Evolutionary conservation across 352 stramenopile species (phyloP).

Genomic region (Phytophthora foliorum): DNA sequence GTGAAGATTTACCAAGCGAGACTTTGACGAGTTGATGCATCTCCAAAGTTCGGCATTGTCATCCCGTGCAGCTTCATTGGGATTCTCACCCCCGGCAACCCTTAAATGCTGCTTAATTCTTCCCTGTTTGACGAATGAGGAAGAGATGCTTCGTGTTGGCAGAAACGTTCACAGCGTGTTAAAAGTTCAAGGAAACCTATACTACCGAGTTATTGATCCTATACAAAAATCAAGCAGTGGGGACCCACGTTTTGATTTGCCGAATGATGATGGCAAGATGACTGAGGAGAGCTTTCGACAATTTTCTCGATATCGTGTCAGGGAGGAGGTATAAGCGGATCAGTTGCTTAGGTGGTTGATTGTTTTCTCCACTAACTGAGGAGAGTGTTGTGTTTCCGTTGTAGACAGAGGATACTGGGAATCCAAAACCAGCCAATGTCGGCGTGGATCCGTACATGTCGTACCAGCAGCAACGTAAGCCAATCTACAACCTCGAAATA

Average conservation of each 20-base stretch:
- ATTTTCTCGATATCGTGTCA: slow-evolving; percentile 73
- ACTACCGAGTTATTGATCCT: slow-evolving; percentile 60
- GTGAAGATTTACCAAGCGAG: slow-evolving; percentile 59
- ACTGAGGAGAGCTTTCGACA: slow-evolving; percentile 78
- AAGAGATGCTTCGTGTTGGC: slow-evolving; percentile 81
- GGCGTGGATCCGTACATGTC: slow-evolving; percentile 61
- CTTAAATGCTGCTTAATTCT: slow-evolving; percentile 81
- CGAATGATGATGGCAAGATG: slow-evolving; percentile 62
- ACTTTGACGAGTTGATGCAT: slow-evolving; percentile 87
- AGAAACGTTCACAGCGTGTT: slow-evolving; percentile 75
- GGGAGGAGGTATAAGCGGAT: slow-evolving; percentile 27
- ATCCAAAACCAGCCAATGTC: slow-evolving; percentile 36
- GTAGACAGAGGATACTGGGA: slow-evolving; percentile 28
- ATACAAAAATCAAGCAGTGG: neutral
- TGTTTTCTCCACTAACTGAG: neutral
- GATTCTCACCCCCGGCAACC: slow-evolving; percentile 46
- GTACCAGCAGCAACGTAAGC: slow-evolving; percentile 71
- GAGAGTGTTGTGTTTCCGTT: neutral
- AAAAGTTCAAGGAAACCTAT: slow-evolving; percentile 72
- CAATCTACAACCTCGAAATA: slow-evolving; percentile 66
- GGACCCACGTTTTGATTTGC: slow-evolving; percentile 33
- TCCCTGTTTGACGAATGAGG: slow-evolving; percentile 58
- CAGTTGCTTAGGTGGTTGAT: neutral
- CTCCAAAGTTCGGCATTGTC: slow-evolving; percentile 59
- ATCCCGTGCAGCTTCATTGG: slow-evolving; percentile 43